Evolutionary conservation across 2,329 filamentous ascomycete species (phyloP).

Genomic region (Colletotrichum spaethianum): DNA sequence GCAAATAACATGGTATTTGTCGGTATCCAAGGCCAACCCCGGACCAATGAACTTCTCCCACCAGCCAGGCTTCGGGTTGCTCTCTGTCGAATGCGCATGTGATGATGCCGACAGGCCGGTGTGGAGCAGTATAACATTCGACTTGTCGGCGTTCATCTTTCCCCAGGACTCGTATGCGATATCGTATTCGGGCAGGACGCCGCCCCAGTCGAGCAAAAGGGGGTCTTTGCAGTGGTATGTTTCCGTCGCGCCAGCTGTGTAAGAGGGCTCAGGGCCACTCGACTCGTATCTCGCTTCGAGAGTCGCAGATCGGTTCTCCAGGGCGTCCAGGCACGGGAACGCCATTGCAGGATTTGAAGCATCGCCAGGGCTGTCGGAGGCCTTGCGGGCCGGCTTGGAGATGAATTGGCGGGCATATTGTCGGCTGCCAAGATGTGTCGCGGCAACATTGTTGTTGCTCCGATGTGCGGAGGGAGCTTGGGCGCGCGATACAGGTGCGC

Average conservation of each 20-base stretch:
- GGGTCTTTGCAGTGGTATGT: constrained; percentile 81
- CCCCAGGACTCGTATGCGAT: constrained; percentile 97
- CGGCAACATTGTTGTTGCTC: constrained; percentile 2
- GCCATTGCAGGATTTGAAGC: constrained; percentile 88
- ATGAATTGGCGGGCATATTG: constrained; percentile 34
- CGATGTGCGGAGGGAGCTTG: constrained; percentile 25
- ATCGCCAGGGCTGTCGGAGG: constrained; percentile 46
- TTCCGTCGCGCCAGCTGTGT: constrained; percentile 89
- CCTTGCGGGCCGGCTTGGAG: constrained; percentile 39
- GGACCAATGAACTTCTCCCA: constrained; percentile 99
- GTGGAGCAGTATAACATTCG: constrained; percentile 92
- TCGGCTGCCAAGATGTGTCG: constrained; percentile 16
- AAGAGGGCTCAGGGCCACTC: constrained; percentile 91
- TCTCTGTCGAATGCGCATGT: constrained; percentile 91
- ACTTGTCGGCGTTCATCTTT: constrained; percentile 80
- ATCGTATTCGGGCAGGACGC: constrained; percentile 88
- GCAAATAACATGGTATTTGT: constrained; percentile 94
- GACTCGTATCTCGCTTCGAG: constrained; percentile 78
- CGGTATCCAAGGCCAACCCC: constrained; percentile 85
- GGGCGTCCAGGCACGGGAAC: constrained; percentile 90
- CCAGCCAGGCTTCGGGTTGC: constrained; percentile 92
- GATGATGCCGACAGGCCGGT: constrained; percentile 97
- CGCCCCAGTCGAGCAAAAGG: constrained; percentile 93
- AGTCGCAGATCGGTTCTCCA: constrained; percentile 83
- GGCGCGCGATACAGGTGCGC: constrained; percentile 12